phyloP scores from a whole-genome alignment of 768 basidiomycete genomes.

The Trametes elegans region DNA sequence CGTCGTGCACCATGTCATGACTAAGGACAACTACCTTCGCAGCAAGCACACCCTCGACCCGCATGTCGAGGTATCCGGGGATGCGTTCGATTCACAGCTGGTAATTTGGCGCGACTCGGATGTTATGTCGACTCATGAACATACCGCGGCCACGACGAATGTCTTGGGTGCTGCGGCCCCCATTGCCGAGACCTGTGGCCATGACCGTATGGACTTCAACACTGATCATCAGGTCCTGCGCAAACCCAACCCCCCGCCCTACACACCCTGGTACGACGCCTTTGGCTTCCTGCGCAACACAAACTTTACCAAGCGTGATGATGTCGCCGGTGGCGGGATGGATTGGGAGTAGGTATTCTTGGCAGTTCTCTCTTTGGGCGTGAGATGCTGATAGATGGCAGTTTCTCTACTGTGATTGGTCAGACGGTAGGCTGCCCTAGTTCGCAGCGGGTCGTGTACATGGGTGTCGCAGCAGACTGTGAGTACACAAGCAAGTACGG shows the following conservation, averaged over 20 bases:
- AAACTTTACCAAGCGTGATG: slow-evolving; percentile 46
- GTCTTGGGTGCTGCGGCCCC: slow-evolving; percentile 15
- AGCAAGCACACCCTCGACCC: slow-evolving; percentile 59
- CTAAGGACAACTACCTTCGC: slow-evolving; percentile 66
- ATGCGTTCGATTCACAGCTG: slow-evolving; percentile 48
- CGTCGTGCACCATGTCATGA: slow-evolving; percentile 66
- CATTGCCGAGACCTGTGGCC: slow-evolving; percentile 53
- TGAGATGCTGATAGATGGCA: slow-evolving; percentile 30
- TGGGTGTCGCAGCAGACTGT: slow-evolving; percentile 90
- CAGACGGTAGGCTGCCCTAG: slow-evolving; percentile 68
- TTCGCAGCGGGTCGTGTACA: slow-evolving; percentile 71
- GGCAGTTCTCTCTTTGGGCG: not conserved
- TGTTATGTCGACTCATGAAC: slow-evolving; percentile 53
- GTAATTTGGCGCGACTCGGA: slow-evolving; percentile 80
- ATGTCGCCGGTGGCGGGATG: slow-evolving; percentile 51
- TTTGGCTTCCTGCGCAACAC: slow-evolving; percentile 34
- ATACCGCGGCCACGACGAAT: slow-evolving; percentile 34
- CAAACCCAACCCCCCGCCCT: slow-evolving; percentile 26
- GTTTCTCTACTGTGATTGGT: slow-evolving; percentile 71
- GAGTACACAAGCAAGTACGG: slow-evolving; percentile 68
- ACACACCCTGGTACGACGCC: slow-evolving; percentile 44
- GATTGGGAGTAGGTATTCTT: slow-evolving; percentile 47
- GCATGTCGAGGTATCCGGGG: slow-evolving; percentile 37
- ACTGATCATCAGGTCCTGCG: slow-evolving; percentile 53
- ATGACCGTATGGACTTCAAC: slow-evolving; percentile 71